These are phyloP conservation scores for Lodderomyces parapsilosis DNA, from an alignment of 1,139 yeast genomes.

Conservation along the genomic window DNA sequence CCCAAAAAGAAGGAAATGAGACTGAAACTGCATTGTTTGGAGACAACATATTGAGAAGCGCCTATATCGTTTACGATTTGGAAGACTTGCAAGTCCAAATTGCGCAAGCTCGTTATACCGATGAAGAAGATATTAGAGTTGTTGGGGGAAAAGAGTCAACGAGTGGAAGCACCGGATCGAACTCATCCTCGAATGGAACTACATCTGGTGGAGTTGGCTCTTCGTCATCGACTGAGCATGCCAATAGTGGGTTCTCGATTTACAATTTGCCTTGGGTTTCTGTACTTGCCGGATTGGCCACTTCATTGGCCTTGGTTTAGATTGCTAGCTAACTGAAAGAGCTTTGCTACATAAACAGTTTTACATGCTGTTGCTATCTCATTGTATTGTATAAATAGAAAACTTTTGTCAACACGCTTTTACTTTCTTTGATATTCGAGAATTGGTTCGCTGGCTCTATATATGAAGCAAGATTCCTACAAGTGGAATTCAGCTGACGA, in stretches of 20 bases:
- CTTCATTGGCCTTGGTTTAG: too few relatives aligned
- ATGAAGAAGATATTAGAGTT: conserved; percentile 10
- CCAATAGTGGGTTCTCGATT: not conserved
- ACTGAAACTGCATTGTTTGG: too few relatives aligned
- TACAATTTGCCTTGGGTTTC: not conserved
- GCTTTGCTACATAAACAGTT: too few relatives aligned
- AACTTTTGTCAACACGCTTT: too few relatives aligned
- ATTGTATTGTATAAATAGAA: too few relatives aligned
- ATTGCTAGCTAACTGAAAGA: conserved; percentile 9
- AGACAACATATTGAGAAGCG: conserved; percentile 69
- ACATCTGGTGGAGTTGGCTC: not conserved
- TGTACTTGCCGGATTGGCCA: not conserved
- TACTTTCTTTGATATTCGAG: too few relatives aligned
- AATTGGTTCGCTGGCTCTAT: too few relatives aligned
- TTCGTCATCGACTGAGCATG: not conserved
- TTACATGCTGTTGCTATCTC: too few relatives aligned
- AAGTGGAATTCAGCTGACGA: too few relatives aligned
- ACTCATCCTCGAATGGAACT: conserved; percentile 2
- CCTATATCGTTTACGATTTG: conserved; percentile 76
- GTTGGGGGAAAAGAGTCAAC: conserved; percentile 5
- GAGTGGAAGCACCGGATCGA: conserved; percentile 12
- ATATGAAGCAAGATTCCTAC: too few relatives aligned
- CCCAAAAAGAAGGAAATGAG: too few relatives aligned
- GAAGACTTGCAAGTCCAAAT: conserved; percentile 62
- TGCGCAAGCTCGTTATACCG: conserved; percentile 56